Conservation (phyloP, 2,329 filamentous ascomycete genomes). For the Fusarium sp. region DNA sequence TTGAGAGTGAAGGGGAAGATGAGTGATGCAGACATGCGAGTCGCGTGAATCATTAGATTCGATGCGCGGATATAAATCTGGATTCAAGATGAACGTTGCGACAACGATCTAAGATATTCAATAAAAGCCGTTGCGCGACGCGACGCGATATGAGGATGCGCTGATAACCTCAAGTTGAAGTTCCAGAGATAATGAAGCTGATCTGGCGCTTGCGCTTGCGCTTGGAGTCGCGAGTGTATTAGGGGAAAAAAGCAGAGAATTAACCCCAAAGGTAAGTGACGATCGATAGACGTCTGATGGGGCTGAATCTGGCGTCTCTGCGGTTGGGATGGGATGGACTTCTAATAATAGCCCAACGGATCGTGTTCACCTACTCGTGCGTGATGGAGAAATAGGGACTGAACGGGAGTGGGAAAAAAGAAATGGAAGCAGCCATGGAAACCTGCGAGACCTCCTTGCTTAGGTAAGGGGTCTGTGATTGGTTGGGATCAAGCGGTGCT, state of each 20-base stretch:
- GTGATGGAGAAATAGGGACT: slow-evolving; percentile 35
- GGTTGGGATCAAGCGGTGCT: background rate
- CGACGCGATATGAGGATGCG: slow-evolving; percentile 17
- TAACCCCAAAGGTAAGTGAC: slow-evolving; percentile 6
- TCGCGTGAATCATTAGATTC: slow-evolving; percentile 20
- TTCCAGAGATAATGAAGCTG: background rate
- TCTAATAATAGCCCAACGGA: slow-evolving; percentile 48
- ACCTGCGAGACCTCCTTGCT: slow-evolving; percentile 28
- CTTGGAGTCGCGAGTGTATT: slow-evolving; percentile 6
- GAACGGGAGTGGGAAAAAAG: slow-evolving; percentile 39
- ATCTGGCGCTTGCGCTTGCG: slow-evolving; percentile 26
- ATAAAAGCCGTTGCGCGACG: slow-evolving; percentile 29
- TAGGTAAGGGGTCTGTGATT: slow-evolving; percentile 31
- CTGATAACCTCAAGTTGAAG: background rate
- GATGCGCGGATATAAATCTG: background rate
- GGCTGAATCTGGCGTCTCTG: slow-evolving; percentile 48
- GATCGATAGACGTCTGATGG: slow-evolving; percentile 42
- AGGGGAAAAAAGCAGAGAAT: slow-evolving; percentile 1
- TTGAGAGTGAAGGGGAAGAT: slow-evolving; percentile 10
- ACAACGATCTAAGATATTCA: background rate
- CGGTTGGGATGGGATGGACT: slow-evolving; percentile 40
- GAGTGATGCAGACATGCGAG: slow-evolving; percentile 26
- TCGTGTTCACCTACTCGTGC: slow-evolving; percentile 45
- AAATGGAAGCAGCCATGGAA: slow-evolving; percentile 43
- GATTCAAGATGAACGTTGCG: slow-evolving; percentile 18